Evolutionary conservation across 106 monocot species (phyloP), one percentile per base, ranked within the genome.

Genomic region (Alisma plantagoaquatica): DNA sequence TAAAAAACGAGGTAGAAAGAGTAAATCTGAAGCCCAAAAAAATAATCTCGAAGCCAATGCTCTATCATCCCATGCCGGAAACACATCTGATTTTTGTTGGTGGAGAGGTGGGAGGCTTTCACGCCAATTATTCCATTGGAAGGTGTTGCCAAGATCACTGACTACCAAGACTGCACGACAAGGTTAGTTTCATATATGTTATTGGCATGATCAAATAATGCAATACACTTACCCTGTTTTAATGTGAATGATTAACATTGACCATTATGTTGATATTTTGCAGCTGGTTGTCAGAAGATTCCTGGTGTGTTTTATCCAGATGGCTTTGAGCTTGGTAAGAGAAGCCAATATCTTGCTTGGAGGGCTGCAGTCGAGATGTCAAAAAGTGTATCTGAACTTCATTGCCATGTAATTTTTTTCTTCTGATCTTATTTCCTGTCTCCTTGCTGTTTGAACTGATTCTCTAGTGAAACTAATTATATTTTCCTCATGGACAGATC

Each of bases 71-170:
- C 56, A 23, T 68, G 49, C 18, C 67, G 65, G 54, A 53, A 54
- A 35, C 46, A 30, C 46, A 66, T 68, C 78, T 43, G 73, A 46
- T 60, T 49, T 79, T 19, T 66, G 63, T 66, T 98, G 98, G 98
- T 90, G 98, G 90, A 85, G 98, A 59, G 98, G 98, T 57, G 90
- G 98, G 49, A 81, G 33, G 51, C 49, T 90, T n/a, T 85, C 85
- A 12, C 90, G 90, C 22, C 78, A 86, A 54, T 25, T 86, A 17
- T 90, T 90, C 51, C 72, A 70, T 42, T 98, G 85, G 81, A 90
- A 90, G 48, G 70, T 61, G 60, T 67, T 98, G 52, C 98, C 98
- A 50, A 75, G 50, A 35, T 59, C 69, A 41, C 43, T 90, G 63
- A 76, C 64, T 42, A 72, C 43, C 16, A 98, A 90, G 51, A 58